Conservation (phyloP, 2,329 filamentous ascomycete genomes). For the Neophaeococcomyces mojaviensis region DNA sequence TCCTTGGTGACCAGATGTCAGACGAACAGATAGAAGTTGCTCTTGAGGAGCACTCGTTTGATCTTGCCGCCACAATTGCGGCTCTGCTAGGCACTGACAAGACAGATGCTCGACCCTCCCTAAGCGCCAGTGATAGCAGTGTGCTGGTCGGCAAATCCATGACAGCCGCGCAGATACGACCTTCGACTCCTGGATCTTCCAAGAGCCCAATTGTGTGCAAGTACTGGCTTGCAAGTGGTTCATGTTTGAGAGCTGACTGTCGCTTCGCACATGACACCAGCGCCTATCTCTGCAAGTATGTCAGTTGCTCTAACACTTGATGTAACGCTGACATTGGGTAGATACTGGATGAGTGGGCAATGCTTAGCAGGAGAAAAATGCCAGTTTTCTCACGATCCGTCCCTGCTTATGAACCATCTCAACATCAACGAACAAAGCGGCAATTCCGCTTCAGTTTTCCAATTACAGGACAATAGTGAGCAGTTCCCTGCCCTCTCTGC, state of each 20-base stretch:
- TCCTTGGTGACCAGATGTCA: constrained; percentile 77
- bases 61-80: constrained; percentile 83
- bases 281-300: constrained; percentile 96
- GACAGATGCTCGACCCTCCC: constrained; percentile 32
- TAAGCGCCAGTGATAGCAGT: constrained; percentile 47
- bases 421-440: constrained; percentile 59
- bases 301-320: constrained; percentile 27
- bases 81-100: constrained; percentile 63
- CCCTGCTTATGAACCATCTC: constrained; percentile 67
- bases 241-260: constrained; percentile 90
- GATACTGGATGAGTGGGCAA: constrained; percentile 93
- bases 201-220: constrained; percentile 91
- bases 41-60: constrained; percentile 80
- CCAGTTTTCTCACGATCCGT: constrained; percentile 93
- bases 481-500: constrained; percentile 67
- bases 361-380: constrained; percentile 90
- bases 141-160: constrained; percentile 87
- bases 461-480: constrained; percentile 69
- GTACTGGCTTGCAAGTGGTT: constrained; percentile 92
- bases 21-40: constrained; percentile 95
- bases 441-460: constrained; percentile 55
- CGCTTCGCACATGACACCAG: constrained; percentile 94
- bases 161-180: constrained; percentile 61
- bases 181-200: constrained; percentile 67
- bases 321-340: constrained; percentile 34